These are phyloP conservation scores for Yamadazyma jaroonii DNA, from an alignment of 1,139 yeast species.

Conservation along the genomic window DNA sequence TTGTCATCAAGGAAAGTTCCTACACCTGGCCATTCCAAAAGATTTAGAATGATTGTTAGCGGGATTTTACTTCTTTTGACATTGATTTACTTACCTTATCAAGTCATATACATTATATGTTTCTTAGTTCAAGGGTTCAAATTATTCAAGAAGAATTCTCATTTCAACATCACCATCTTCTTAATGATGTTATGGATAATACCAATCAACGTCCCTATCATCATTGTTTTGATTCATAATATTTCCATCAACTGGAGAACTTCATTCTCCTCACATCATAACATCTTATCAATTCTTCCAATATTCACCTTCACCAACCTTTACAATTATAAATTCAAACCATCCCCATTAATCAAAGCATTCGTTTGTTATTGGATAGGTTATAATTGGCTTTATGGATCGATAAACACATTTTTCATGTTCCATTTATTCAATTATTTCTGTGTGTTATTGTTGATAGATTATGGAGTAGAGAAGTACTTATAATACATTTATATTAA, in stretches of 20 bases:
- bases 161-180: conserved; percentile 54
- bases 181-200: conserved; percentile 64
- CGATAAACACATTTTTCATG: conserved; percentile 67
- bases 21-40: conserved; percentile 2
- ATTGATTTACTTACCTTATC: conserved; percentile 65
- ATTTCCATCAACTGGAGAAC: conserved; percentile 68
- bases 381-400: conserved; percentile 62
- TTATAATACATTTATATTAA: background rate
- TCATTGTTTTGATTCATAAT: conserved; percentile 70
- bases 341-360: conserved; percentile 16
- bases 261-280: conserved; percentile 76
- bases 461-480: conserved; percentile 3
- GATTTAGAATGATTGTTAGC: conserved; percentile 5
- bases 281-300: conserved; percentile 64
- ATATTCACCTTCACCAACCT: conserved; percentile 46
- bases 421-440: conserved; percentile 63
- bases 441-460: conserved; percentile 35
- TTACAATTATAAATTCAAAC: conserved; percentile 13
- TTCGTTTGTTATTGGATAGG: conserved; percentile 41
- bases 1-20: background rate
- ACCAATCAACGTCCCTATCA: conserved; percentile 66
- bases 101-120: conserved; percentile 65
- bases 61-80: conserved; percentile 10
- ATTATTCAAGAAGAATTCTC: conserved; percentile 32
- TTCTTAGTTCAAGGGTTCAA: conserved; percentile 51